Percentiles rank a stretch among this genome's conserved stretches.
These are phyloP conservation scores for Alternaria dauci DNA, from an alignment of 2,329 filamentous ascomycete genomes.

Conservation along the genomic window DNA sequence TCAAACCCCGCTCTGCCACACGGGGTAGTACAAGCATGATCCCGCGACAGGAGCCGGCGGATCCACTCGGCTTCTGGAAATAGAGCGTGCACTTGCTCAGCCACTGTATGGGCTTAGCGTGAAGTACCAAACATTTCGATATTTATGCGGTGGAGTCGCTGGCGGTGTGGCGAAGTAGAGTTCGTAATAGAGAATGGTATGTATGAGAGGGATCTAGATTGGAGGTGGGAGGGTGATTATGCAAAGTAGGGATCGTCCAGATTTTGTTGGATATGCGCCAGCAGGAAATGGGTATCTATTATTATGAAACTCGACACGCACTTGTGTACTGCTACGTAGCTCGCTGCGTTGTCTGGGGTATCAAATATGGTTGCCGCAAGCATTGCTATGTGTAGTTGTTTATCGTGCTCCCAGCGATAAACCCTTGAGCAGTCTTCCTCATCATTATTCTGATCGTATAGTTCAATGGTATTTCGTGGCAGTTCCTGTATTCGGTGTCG, in stretches of 20 bases:
- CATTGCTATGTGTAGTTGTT: not conserved
- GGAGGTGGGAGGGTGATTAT: not conserved
- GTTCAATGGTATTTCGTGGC: not conserved
- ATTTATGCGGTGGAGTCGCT: not conserved
- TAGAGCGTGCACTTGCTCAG: not conserved
- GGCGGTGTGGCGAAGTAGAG: constrained; percentile 3
- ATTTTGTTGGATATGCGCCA: not conserved
- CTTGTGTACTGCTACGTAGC: no score
- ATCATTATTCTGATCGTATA: not conserved
- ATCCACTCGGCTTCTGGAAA: not conserved
- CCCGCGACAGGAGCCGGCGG: not conserved
- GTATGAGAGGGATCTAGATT: not conserved
- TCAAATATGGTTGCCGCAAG: no score
- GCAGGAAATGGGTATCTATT: not conserved
- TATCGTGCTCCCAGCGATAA: not conserved
- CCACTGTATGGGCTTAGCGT: not conserved
- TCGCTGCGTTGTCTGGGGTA: no score
- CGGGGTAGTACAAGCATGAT: not conserved
- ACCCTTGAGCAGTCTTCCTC: not conserved
- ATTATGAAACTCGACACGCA: not conserved
- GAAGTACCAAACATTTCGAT: not conserved
- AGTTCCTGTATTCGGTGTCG: not conserved
- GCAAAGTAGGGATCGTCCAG: not conserved
- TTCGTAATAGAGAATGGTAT: not conserved
- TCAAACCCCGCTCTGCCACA: constrained; percentile 1